phyloP scores from a whole-genome alignment of 2,329 filamentous ascomycete genomes.

The Fusarium verrucosum region DNA sequence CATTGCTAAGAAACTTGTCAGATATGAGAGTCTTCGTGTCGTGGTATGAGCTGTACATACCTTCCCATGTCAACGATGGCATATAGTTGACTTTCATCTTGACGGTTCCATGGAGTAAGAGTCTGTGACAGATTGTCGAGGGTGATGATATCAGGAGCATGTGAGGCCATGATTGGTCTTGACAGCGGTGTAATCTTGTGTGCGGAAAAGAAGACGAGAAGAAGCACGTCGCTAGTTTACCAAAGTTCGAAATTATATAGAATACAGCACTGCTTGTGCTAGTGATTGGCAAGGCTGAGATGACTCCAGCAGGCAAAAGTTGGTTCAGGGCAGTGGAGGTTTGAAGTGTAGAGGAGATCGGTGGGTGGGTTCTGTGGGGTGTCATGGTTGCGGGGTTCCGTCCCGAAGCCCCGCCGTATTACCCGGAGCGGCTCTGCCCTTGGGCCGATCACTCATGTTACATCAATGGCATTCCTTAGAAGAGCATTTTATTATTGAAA shows the following conservation, averaged over 20 bases:
- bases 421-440: constrained; percentile 10
- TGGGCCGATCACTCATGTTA: background rate
- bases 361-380: constrained; percentile 23
- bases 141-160: constrained; percentile 56
- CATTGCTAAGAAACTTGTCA: constrained; percentile 69
- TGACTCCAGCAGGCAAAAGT: constrained; percentile 2
- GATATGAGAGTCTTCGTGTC: background rate
- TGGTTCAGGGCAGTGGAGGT: constrained; percentile 11
- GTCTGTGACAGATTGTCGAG: constrained; percentile 61
- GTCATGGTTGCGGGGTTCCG: constrained; percentile 29
- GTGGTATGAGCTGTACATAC: constrained; percentile 44
- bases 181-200: background rate
- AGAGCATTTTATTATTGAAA: background rate
- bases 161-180: constrained; percentile 41
- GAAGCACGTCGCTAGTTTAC: background rate
- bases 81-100: constrained; percentile 60
- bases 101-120: constrained; percentile 60
- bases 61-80: constrained; percentile 70
- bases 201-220: background rate
- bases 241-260: background rate
- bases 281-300: background rate
- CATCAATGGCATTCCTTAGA: background rate
- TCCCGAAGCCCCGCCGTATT: constrained; percentile 25
- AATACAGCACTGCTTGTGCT: background rate
- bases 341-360: constrained; percentile 10